Percentiles rank a stretch among this genome's conserved stretches.
Conservation (phyloP, 148 eudicot genomes). For the Cornus controversa region DNA sequence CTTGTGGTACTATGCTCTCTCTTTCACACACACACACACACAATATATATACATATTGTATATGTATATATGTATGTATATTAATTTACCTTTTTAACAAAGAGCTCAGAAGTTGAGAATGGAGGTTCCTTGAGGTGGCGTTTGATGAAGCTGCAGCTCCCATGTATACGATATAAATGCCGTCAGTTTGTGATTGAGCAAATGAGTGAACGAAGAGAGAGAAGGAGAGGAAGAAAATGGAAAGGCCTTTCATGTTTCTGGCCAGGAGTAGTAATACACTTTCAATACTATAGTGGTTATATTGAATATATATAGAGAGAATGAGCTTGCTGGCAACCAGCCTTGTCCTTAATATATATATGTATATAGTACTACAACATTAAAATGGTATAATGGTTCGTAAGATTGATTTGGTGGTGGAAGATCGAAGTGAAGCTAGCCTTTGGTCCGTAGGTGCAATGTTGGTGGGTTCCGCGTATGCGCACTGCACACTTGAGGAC, state of each 20-base stretch:
- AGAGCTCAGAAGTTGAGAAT: conserved; percentile 37
- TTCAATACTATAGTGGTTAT: too few species aligned
- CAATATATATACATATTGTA: too few species aligned
- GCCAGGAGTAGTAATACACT: not conserved
- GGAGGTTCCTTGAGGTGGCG: conserved; percentile 27
- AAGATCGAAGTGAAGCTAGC: not conserved
- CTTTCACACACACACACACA: too few species aligned
- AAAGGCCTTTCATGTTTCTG: not conserved
- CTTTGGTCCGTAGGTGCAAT: not conserved
- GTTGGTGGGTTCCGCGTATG: not conserved
- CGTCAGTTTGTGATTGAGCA: conserved; percentile 13
- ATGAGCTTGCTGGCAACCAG: not conserved
- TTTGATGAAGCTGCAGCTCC: conserved; percentile 43
- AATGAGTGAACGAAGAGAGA: conserved; percentile 8
- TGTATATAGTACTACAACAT: not conserved
- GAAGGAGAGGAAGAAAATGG: conserved; percentile 1
- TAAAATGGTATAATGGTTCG: not conserved
- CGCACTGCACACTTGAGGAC: not conserved
- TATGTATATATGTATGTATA: not conserved
- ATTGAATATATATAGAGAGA: not conserved
- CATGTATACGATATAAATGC: conserved; percentile 65
- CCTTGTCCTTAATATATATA: not conserved
- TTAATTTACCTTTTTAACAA: conserved; percentile 43
- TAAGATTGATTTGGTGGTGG: too few species aligned
- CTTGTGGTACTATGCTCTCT: too few species aligned